Evolutionary conservation across 2,329 filamentous ascomycete species (phyloP).

Genomic region (Aulographum hederae): DNA sequence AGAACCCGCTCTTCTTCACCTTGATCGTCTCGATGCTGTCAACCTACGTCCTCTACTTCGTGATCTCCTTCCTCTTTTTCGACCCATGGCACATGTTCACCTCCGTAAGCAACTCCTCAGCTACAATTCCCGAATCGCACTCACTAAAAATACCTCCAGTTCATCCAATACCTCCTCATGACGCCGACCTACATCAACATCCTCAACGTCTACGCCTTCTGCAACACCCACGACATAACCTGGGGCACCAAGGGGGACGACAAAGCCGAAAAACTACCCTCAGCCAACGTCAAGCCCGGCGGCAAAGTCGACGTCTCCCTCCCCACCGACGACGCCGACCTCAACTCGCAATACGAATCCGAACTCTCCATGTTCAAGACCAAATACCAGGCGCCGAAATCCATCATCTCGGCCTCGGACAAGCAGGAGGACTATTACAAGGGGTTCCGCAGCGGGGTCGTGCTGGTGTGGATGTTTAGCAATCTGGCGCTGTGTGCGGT

Average conservation of each 20-base stretch:
- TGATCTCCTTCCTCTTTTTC: slow-evolving; percentile 85
- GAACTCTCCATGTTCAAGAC: slow-evolving; percentile 57
- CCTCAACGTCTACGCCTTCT: slow-evolving; percentile 97
- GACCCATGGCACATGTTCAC: slow-evolving; percentile 99
- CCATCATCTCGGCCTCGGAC: slow-evolving; percentile 41
- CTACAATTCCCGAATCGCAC: neutral
- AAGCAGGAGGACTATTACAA: slow-evolving; percentile 98
- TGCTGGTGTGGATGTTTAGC: slow-evolving; percentile 89
- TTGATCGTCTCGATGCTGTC: slow-evolving; percentile 83
- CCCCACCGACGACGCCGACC: slow-evolving; percentile 77
- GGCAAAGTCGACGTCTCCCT: slow-evolving; percentile 84
- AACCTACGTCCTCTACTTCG: slow-evolving; percentile 83
- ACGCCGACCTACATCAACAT: slow-evolving; percentile 97
- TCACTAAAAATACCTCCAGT: slow-evolving; percentile 21
- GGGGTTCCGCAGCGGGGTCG: slow-evolving; percentile 80
- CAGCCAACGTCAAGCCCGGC: slow-evolving; percentile 76
- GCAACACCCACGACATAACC: slow-evolving; percentile 93
- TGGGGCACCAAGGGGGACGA: slow-evolving; percentile 98
- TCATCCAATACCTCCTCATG: slow-evolving; percentile 84
- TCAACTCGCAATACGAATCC: slow-evolving; percentile 86
- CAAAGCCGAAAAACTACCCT: slow-evolving; percentile 78
- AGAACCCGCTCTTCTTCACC: slow-evolving; percentile 78
- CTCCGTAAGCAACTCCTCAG: slow-evolving; percentile 28
- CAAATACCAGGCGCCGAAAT: slow-evolving; percentile 60
- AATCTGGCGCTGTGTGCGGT: slow-evolving; percentile 79